Base-by-base conservation (phyloP, 2,329 filamentous ascomycete species). In the Polytolypa hystricis region DNA sequence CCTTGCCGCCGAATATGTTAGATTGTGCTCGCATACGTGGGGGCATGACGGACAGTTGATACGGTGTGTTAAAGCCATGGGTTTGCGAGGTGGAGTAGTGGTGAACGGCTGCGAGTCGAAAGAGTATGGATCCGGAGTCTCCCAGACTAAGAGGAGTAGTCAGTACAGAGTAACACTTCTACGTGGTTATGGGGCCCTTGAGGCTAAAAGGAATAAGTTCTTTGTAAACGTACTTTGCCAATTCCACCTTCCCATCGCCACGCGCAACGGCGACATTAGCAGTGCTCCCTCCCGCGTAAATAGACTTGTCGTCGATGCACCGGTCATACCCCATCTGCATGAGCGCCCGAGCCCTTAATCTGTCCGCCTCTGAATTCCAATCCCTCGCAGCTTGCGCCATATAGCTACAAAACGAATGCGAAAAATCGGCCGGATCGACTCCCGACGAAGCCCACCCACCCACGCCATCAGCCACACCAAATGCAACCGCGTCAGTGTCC, bases 41-140 rank as follows among this genome's bases (percentile, higher is more conserved):
- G 1, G 91, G 89, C 5, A 95, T 79, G 36, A 94, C 78, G 37
- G 85, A 89, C 27, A 98, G 73, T 59, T 98, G 91, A 55, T 84
- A 98, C 0, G 91, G 91, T 0, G 91, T 96, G 61, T 98, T 98
- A 71, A 98, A 98, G 29, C 81, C 86, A 58, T 98, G 91, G 1
- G 86, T 95, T 61, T 98, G 91, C 16, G 85, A 81, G 32, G 79
- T 74, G 2, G 86, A 93, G 53, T 78, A 80, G 38, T 81, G 74
- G 57, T 91, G 81, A 20, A 98, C 83, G 10, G 82, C 84, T 47
- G 89, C 93, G 17, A 84, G 73, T 10, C 86, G 78, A 42, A 96
- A 69, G 43, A 93, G 81, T 38, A 96, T 72, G 57, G 87, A 96
- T 20, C 91, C 91, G 17, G 86, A 95, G 64, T 98, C 91, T 46